phyloP scores from a whole-genome alignment of 257 asterid species.

The Osmanthus fragrans region DNA sequence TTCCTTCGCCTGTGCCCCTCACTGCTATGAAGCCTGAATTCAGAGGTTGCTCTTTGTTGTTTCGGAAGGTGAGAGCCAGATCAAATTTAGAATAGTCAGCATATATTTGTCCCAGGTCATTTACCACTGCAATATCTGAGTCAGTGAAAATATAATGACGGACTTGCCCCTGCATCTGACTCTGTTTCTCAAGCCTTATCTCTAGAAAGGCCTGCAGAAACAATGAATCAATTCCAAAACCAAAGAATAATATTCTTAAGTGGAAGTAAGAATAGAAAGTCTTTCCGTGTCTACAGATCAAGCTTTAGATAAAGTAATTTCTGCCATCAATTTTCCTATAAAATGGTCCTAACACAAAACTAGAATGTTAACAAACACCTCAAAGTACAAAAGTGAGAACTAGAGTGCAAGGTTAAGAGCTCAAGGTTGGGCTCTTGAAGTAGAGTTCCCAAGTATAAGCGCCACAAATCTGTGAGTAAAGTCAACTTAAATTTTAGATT shows the following conservation, averaged over 20 bases:
- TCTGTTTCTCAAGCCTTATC: conserved; percentile 51
- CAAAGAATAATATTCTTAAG: conserved; percentile 12
- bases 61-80: conserved; percentile 90
- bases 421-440: background rate
- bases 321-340: background rate
- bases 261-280: background rate
- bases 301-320: background rate
- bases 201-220: conserved; percentile 67
- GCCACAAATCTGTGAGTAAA: background rate
- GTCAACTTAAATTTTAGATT: background rate
- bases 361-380: background rate
- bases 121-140: conserved; percentile 86
- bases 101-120: conserved; percentile 67
- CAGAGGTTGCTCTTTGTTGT: conserved; percentile 91
- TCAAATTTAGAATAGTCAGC: conserved; percentile 63
- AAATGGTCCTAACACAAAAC: background rate
- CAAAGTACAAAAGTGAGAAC: background rate
- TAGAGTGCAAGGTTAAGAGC: background rate
- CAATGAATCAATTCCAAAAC: conserved; percentile 19
- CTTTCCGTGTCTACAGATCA: too few species aligned
- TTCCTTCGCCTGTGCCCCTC: conserved; percentile 79
- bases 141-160: conserved; percentile 81
- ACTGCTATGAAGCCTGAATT: conserved; percentile 97
- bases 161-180: conserved; percentile 44
- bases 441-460: background rate